A percentile compares a stretch with the other conserved stretches of the same genome.
Evolutionary conservation across 352 stramenopile species (phyloP).

Genomic region (Blastocystis sp.): DNA sequence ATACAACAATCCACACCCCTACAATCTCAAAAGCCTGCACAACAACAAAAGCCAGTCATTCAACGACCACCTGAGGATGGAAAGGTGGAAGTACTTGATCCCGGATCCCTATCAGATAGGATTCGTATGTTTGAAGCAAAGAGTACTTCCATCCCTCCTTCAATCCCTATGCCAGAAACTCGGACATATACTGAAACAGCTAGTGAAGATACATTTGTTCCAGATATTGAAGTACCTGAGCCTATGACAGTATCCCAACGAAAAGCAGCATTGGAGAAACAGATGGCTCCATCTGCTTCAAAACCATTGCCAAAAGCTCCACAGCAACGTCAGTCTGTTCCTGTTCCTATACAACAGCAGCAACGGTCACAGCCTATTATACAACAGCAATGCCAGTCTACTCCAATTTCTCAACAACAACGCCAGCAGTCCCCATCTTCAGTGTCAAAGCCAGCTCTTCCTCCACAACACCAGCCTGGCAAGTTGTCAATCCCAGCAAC

Average conservation of each 20-base stretch:
- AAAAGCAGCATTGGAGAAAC: not conserved
- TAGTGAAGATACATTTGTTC: not conserved
- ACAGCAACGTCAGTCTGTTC: not conserved
- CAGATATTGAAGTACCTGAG: not conserved
- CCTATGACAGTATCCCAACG: not conserved
- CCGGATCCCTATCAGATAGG: constrained; percentile 22
- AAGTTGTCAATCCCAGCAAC: constrained; percentile 17
- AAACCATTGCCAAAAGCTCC: not conserved
- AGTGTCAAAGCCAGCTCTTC: not conserved
- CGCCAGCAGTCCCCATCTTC: not conserved
- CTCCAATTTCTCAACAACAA: not conserved
- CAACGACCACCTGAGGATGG: not conserved
- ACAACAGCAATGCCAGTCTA: not conserved
- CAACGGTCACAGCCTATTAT: not conserved
- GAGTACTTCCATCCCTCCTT: not conserved
- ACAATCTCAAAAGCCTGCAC: not conserved
- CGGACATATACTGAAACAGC: not conserved
- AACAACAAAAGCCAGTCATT: not conserved
- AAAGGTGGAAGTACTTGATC: constrained; percentile 13
- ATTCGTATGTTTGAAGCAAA: constrained; percentile 61
- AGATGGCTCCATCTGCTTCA: not conserved
- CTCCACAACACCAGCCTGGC: not conserved
- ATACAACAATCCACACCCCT: not conserved
- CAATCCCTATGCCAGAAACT: not conserved
- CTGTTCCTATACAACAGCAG: not conserved